Percentiles rank a stretch among this genome's conserved stretches.
Conservation (phyloP, 225 moss, liverwort and hornwort species). For the Ulota crispa region DNA sequence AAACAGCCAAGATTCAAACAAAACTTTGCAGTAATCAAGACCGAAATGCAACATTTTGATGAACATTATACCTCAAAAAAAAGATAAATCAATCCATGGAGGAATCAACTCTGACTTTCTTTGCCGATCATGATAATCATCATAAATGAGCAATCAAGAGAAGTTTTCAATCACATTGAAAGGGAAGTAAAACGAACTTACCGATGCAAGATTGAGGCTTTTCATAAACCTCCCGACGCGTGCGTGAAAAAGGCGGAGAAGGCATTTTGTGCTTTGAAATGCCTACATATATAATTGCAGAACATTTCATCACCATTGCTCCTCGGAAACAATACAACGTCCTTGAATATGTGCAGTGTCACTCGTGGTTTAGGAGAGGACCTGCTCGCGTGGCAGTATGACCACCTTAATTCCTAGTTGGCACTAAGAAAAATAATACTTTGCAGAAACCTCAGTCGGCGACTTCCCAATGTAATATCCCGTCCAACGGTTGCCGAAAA, state of each 20-base stretch:
- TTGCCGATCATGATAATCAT: not conserved
- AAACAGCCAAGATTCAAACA: not conserved
- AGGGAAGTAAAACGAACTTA: not conserved
- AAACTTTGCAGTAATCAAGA: too few relatives aligned
- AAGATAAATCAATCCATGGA: not conserved
- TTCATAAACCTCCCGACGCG: not conserved
- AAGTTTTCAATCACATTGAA: not conserved
- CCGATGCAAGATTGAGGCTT: conserved; percentile 9
- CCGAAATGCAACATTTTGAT: not conserved
- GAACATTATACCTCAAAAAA: not conserved
- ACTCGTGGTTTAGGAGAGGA: not conserved
- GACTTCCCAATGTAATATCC: fast-evolving
- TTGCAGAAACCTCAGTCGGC: not conserved
- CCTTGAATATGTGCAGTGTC: not conserved
- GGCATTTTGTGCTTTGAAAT: not conserved
- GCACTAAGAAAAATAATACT: not conserved
- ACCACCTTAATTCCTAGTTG: not conserved
- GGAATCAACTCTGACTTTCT: not conserved
- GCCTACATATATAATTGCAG: not conserved
- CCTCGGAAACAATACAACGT: not conserved
- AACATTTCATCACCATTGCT: not conserved
- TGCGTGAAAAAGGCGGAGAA: not conserved
- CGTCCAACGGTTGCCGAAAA: not conserved
- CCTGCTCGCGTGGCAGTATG: not conserved
- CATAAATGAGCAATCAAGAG: not conserved